Evolutionary conservation across 148 eudicot genomes (phyloP).

Genomic region (Linanthus parryae): DNA sequence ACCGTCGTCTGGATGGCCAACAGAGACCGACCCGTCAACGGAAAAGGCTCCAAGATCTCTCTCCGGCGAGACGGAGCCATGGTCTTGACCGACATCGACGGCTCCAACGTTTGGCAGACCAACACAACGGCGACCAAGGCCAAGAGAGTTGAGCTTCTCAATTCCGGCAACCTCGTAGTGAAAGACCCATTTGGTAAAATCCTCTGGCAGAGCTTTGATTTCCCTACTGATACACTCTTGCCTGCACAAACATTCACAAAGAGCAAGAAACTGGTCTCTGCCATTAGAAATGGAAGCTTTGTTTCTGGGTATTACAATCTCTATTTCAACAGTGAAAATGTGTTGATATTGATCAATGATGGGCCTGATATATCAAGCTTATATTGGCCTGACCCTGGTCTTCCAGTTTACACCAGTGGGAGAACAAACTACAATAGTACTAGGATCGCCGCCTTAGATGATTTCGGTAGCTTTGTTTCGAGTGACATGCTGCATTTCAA

Average conservation of each 20-base stretch:
- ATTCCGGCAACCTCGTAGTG: constrained; percentile 43
- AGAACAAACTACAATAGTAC: constrained; percentile 36
- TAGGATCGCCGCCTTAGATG: constrained; percentile 27
- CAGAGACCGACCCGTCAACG: constrained; percentile 35
- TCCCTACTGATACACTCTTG: constrained; percentile 51
- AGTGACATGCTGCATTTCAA: constrained; percentile 34
- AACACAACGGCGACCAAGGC: constrained; percentile 26
- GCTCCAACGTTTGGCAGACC: constrained; percentile 34
- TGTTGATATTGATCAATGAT: constrained; percentile 26
- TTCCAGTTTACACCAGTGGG: constrained; percentile 8
- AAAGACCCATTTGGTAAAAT: constrained; percentile 20
- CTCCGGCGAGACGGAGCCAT: constrained; percentile 21
- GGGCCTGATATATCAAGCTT: constrained; percentile 31
- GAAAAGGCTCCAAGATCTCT: constrained; percentile 18
- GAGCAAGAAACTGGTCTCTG: constrained; percentile 25
- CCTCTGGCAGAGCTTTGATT: constrained; percentile 61
- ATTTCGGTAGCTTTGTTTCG: constrained; percentile 28
- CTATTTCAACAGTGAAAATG: constrained; percentile 26
- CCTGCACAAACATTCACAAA: constrained; percentile 38
- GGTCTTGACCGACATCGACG: constrained; percentile 33
- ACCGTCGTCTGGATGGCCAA: constrained; percentile 43
- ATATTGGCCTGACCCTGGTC: constrained; percentile 33
- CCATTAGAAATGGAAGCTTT: constrained; percentile 13
- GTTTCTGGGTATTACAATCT: constrained; percentile 24
- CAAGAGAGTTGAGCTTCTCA: constrained; percentile 24